phyloP scores from a whole-genome alignment of 306 rosid genomes.

The Quercus suber region DNA sequence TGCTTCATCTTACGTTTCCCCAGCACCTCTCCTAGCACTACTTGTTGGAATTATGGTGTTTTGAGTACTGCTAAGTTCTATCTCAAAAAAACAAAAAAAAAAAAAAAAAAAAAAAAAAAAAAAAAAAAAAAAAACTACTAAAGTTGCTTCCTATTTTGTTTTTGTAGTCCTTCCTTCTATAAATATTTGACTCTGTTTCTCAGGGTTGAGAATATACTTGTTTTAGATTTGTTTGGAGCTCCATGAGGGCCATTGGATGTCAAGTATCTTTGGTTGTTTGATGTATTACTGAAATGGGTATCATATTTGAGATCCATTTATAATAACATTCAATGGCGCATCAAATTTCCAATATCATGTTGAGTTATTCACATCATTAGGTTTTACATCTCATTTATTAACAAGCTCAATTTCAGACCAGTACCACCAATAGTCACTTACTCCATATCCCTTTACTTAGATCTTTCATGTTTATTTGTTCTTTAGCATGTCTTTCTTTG shows the following conservation, averaged over 20 bases:
- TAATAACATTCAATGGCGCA: background rate
- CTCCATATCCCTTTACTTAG: background rate
- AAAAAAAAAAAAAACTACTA: background rate
- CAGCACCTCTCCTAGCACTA: slow-evolving; percentile 20
- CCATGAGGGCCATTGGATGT: background rate
- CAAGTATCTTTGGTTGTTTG: background rate
- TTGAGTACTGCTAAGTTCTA: background rate
- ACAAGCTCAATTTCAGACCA: background rate
- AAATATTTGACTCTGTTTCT: background rate
- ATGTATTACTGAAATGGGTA: background rate
- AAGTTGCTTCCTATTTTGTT: background rate
- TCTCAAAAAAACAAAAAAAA: too few species aligned
- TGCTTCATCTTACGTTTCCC: slow-evolving; percentile 22
- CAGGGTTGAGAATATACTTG: background rate
- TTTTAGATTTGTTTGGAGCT: background rate
- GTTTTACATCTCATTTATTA: background rate
- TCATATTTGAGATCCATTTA: background rate
- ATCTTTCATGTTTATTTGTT: too few species aligned
- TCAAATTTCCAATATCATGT: background rate
- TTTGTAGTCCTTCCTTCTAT: background rate
- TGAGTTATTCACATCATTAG: background rate
- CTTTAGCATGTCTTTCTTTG: too few species aligned
- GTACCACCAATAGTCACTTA: background rate
- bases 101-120: too few species aligned
- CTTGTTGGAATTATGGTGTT: slow-evolving; percentile 22